phyloP scores from a whole-genome alignment of 23 red algal species.

The Gracilaria domingensis region DNA sequence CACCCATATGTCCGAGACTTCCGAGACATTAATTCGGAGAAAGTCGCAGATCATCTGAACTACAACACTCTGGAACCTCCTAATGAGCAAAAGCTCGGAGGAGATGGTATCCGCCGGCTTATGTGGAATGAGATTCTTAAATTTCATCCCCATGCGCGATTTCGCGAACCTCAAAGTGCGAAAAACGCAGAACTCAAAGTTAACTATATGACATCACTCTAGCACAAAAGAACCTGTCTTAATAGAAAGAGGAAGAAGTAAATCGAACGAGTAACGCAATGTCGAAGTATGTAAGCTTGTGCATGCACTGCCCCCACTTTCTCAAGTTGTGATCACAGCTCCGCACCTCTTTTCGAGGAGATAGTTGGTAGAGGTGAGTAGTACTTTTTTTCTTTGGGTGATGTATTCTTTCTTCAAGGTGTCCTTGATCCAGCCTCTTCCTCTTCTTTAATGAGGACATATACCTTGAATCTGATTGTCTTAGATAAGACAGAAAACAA shows the following conservation, averaged over 20 bases:
- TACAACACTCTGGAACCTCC: conserved; percentile 69
- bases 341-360: too few species aligned
- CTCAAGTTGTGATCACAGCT: too few species aligned
- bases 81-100: conserved; percentile 71
- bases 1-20: conserved; percentile 92
- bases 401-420: too few species aligned
- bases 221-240: neutral
- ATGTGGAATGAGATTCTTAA: conserved; percentile 84
- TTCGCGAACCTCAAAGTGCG: conserved; percentile 63
- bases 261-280: neutral
- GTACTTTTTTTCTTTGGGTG: too few species aligned
- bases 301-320: too few species aligned
- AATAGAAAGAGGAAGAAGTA: too few species aligned
- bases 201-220: conserved; percentile 9
- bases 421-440: too few species aligned
- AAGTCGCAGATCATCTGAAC: conserved; percentile 32
- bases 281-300: neutral
- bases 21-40: conserved; percentile 71
- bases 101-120: conserved; percentile 66
- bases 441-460: too few species aligned
- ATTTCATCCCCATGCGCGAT: conserved; percentile 65
- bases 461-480: too few species aligned
- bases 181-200: conserved; percentile 50
- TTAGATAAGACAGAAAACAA: too few species aligned
- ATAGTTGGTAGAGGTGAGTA: too few species aligned